These are phyloP conservation scores for Nothopassalora personata DNA, from an alignment of 2,329 filamentous ascomycete genomes.

Conservation along the genomic window DNA sequence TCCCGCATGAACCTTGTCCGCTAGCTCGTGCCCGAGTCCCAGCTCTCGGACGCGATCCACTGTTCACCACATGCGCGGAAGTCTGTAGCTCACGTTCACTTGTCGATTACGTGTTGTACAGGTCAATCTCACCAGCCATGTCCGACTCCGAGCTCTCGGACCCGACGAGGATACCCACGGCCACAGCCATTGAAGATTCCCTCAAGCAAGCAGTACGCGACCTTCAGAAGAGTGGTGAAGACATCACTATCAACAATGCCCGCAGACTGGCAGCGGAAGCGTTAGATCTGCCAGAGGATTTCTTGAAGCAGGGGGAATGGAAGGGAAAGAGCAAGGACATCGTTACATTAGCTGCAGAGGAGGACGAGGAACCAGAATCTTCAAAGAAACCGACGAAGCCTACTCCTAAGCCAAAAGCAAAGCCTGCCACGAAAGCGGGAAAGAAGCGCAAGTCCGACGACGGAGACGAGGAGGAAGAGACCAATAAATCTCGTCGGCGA, in stretches of 20 bases:
- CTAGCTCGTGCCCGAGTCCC: background rate
- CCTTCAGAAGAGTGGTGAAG: conserved; percentile 42
- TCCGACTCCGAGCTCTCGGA: conserved; percentile 5
- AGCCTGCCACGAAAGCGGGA: conserved; percentile 19
- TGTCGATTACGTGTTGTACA: background rate
- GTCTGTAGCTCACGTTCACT: background rate
- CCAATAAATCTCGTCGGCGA: conserved; percentile 20
- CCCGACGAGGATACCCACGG: conserved; percentile 17
- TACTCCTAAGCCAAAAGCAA: conserved; percentile 15
- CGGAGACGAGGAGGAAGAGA: conserved; percentile 15
- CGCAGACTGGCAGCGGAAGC: conserved; percentile 49
- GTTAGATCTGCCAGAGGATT: conserved; percentile 49
- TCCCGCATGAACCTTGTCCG: background rate
- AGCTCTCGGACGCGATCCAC: background rate
- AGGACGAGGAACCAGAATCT: conserved; percentile 16
- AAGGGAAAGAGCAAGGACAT: conserved; percentile 50
- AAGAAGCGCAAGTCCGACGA: conserved; percentile 31
- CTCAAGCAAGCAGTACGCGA: conserved; percentile 39
- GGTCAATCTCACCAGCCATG: background rate
- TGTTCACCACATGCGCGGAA: background rate
- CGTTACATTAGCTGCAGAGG: conserved; percentile 48
- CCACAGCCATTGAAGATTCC: conserved; percentile 36
- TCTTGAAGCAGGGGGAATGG: conserved; percentile 53
- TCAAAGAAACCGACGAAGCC: conserved; percentile 19
- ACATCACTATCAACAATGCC: conserved; percentile 54